Percentiles rank a stretch among this genome's conserved stretches.
These are phyloP conservation scores for Pichia sp. DNA, from an alignment of 1,139 yeast genomes.

Conservation along the genomic window DNA sequence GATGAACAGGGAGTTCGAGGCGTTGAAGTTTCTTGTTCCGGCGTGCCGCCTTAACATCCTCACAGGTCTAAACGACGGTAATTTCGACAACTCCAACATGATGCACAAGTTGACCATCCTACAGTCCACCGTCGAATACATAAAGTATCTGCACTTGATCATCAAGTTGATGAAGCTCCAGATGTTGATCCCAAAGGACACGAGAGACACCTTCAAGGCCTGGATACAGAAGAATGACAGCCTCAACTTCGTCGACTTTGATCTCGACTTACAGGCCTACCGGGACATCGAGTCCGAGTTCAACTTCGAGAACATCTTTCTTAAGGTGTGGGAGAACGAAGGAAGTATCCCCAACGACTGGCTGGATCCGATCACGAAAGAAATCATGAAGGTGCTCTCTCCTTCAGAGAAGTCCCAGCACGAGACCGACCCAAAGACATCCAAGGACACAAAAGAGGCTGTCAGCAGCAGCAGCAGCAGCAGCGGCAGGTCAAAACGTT, in stretches of 20 bases:
- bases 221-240: conserved; percentile 37
- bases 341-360: conserved; percentile 24
- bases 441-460: background rate
- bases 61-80: conserved; percentile 32
- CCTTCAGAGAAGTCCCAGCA: background rate
- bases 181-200: conserved; percentile 25
- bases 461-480: no score
- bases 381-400: conserved; percentile 16
- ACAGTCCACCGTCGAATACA: conserved; percentile 78
- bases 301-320: conserved; percentile 41
- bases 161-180: conserved; percentile 41
- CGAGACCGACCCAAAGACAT: background rate
- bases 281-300: conserved; percentile 57
- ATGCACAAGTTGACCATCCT: conserved; percentile 78
- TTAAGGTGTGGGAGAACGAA: conserved; percentile 31
- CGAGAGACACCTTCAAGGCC: conserved; percentile 22
- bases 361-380: conserved; percentile 28
- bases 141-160: conserved; percentile 61
- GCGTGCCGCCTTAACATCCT: conserved; percentile 55
- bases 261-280: conserved; percentile 54
- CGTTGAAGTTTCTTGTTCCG: conserved; percentile 71
- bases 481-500: background rate
- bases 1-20: conserved; percentile 80
- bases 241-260: conserved; percentile 47
- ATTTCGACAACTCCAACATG: conserved; percentile 30